These are phyloP conservation scores for Aspergillus homomorphus DNA, from an alignment of 495 filamentous ascomycete species.

Conservation along the genomic window DNA sequence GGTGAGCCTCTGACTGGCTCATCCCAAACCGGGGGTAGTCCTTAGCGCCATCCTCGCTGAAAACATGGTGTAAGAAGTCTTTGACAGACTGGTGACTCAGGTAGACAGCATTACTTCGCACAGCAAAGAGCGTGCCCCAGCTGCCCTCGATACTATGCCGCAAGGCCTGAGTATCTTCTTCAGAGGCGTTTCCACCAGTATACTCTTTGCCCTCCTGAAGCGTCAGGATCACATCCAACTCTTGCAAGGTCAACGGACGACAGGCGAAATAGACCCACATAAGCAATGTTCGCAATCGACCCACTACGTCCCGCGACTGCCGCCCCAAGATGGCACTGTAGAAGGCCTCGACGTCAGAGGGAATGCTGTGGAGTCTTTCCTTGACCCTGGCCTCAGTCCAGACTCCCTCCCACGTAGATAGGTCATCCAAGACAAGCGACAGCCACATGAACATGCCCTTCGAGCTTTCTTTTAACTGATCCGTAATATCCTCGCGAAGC, in stretches of 20 bases:
- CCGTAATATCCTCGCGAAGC: neutral
- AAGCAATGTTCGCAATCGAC: neutral
- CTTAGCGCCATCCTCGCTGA: neutral
- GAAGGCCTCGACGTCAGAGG: neutral
- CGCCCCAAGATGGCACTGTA: neutral
- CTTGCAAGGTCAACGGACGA: neutral
- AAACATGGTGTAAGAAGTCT: neutral
- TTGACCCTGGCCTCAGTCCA: neutral
- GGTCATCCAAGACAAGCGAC: neutral
- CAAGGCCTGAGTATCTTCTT: neutral
- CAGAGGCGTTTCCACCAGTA: neutral
- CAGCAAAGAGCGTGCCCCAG: neutral
- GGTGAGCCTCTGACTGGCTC: neutral
- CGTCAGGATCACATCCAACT: neutral
- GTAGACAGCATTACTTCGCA: neutral
- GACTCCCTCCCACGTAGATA: neutral
- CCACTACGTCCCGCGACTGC: neutral
- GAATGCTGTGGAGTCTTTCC: neutral
- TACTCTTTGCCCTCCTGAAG: neutral
- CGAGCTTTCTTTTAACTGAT: neutral
- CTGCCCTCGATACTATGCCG: neutral
- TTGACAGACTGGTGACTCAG: neutral
- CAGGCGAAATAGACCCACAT: neutral
- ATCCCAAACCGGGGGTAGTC: neutral
- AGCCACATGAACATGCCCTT: conserved; percentile 7